Evolutionary conservation across 2,329 filamentous ascomycete species (phyloP), one percentile per base, ranked within the genome.

Genomic region (Allantophomopsis lycopodina): DNA sequence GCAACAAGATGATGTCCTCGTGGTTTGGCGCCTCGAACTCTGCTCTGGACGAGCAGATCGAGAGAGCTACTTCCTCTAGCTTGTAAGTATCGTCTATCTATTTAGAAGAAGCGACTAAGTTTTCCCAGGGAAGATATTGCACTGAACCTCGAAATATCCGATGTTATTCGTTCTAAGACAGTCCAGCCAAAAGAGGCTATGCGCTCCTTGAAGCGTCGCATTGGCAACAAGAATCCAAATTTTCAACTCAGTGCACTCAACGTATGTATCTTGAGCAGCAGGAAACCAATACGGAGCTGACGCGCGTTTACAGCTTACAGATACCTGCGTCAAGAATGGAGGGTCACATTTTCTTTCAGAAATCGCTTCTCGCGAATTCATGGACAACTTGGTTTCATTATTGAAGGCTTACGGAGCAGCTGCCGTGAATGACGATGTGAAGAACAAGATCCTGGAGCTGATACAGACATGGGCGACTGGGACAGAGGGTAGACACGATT

Each of bases 271-370:
- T 12, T 18, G n/a, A 30, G 44, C 12, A 15, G 10, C 11, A 18
- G 14, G n/a, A 13, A 21, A 14, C 31, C 7, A 20, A 15, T 20
- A 32, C 23, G 35, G 42, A 17, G 16, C 38, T 40, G 45, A 76
- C 50, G 39, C 53, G 37, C 38, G 5, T 38, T 30, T 44, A 30
- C 50, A 80, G 86, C 80, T 98, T 53, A 94, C 88, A 48, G 91
- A 98, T 64, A 96, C 91, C 1, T 98, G 91, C 58, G 87, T 96
- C 45, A 98, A 98, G 66, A 98, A 98, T 67, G 91, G 91, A 43
- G 91, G 91, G 50, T 75, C 82, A 32, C 91, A 98, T 62, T 98
- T 98, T 60, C 78, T 98, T 37, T 73, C 79, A 48, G 91, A 98
- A 64, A 91, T 98, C 50, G 89, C 91, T 32, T 95, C 89, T 14